Base-by-base conservation (phyloP, 495 filamentous ascomycete genomes). In the Annulohypoxylon maeteangense region DNA sequence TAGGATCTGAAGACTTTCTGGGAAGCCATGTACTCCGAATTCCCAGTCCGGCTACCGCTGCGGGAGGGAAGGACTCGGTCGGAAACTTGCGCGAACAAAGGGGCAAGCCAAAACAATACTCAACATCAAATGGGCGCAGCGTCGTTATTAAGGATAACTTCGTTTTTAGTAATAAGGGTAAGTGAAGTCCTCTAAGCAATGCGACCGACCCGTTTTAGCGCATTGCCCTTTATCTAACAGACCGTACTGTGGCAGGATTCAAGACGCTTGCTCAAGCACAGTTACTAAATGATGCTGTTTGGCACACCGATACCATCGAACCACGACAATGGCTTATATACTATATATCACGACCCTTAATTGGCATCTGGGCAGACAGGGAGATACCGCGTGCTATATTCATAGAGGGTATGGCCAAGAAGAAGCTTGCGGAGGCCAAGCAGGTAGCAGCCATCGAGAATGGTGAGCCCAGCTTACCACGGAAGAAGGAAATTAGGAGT, bases 101-200 rank as follows among this genome's bases (percentile, higher is more conserved):
- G 77, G 93, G 92, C 44, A 99, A 98, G 83, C 91, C 95, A 11
- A 97, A 92, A 79, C 92, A 97, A 72, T 94, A 93, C 75, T 91
- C 89, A 23, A 99, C 96, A 0, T 84, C 93, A 71, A 98, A 99
- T 81, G 94, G 96, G 38, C 88, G 93, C 68, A 98, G 92, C 36
- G 89, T 99, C 57, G 91, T 98, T 16, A 89, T 99, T 51, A 98
- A 98, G 82, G 96, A 99, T 81, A 88, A 89, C 53, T 93, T 90
- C 71, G 87, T 98, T 10, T 98, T 95, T 80, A 97, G 90, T 79
- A 98, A 99, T 77, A 98, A 98, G 85, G 95, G 94, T 97, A 78
- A 32, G 80, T 61, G 22, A 42, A 51, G 10, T n/a, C 22, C n/a
- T 51, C 32, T 11, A 8, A 10, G 18, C 3, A 53, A 50, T 11